A percentile compares a stretch with the other conserved stretches of the same genome.
These are phyloP conservation scores for Malus fusca DNA, from an alignment of 306 rosid genomes.

Conservation along the genomic window DNA sequence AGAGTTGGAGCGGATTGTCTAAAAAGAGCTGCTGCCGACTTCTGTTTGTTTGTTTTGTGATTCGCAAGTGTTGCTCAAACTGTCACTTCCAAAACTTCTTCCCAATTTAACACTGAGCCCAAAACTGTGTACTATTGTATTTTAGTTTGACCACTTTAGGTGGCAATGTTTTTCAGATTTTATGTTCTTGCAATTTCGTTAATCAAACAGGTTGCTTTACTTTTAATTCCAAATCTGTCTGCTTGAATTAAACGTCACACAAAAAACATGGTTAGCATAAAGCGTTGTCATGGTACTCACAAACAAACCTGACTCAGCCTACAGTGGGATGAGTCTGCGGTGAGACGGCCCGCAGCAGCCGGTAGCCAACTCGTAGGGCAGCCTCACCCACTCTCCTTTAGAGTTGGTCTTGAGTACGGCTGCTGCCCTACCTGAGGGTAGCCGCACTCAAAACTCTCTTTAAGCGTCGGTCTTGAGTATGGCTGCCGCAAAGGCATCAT, in stretches of 20 bases:
- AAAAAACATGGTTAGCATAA: too few relatives aligned
- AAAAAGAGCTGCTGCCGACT: constrained; percentile 10
- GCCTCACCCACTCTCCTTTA: too few relatives aligned
- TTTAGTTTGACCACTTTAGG: neutral
- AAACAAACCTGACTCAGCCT: too few relatives aligned
- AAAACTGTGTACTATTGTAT: neutral
- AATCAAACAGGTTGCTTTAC: neutral
- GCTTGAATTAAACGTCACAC: neutral
- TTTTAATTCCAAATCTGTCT: neutral
- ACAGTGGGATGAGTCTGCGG: too few relatives aligned
- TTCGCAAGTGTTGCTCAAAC: constrained; percentile 8
- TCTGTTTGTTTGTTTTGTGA: constrained; percentile 12
- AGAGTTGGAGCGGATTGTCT: constrained; percentile 99
- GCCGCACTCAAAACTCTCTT: too few relatives aligned
- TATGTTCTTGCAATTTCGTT: neutral
- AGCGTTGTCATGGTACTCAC: too few relatives aligned
- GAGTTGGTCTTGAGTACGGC: too few relatives aligned
- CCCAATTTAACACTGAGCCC: neutral
- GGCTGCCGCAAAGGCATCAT: too few relatives aligned
- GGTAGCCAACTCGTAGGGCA: too few relatives aligned
- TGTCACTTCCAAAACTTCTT: neutral
- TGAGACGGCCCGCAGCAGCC: too few relatives aligned
- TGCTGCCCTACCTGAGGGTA: too few relatives aligned
- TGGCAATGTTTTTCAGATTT: neutral
- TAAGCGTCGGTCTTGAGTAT: too few relatives aligned